Base-by-base conservation (phyloP, 352 stramenopile genomes). In the Phytopythium ostracodes region DNA sequence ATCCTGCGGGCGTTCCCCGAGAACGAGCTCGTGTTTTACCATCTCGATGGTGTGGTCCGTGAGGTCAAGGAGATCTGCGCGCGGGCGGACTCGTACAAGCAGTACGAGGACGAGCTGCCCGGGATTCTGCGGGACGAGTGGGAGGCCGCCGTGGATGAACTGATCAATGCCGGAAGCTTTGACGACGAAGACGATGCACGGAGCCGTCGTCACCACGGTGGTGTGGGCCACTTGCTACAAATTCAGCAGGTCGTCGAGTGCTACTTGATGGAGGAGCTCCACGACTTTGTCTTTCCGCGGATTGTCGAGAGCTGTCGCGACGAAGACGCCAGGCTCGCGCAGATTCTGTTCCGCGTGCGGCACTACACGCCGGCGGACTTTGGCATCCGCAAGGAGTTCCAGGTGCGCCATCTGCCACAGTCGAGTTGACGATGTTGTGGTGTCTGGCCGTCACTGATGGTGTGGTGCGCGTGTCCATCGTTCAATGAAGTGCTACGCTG, bases 231-330 rank as follows among this genome's bases (percentile, higher is more conserved):
- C 52, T 55, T 84, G 42, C 59, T 93, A 29, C 80, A 85, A 66
- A 88, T 91, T 53, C 77, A 90, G 33, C 84, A 93, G 17, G 81
- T 91, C 4, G 79, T 91, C 44, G 84, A 93, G 74, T 91, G 80
- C 64, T 93, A 90, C 62, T 63, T 93, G 57, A 88, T 91, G 73
- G 81, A 91, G 63, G 67, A 81, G 60, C 59, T 91, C 18, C 82
- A 93, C 42, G 67, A 73, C 14, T 55, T 73, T 14, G 63, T 91
- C 44, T 91, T 93, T 24, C 70, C 77, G 3, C 63, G 61, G 25
- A 65, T 88, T 2, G 63, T 86, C 36, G 62, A 65, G 35, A 87
- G 72, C 38, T 89, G 75, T 40, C 61, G 66, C 20, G 57, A 73
- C 11, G 65, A 88, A 47, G 81, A 93, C 35, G 63, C 65, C 20